Conservation (phyloP, 805 yeast genomes). For the Pichia gijzeniarum region DNA sequence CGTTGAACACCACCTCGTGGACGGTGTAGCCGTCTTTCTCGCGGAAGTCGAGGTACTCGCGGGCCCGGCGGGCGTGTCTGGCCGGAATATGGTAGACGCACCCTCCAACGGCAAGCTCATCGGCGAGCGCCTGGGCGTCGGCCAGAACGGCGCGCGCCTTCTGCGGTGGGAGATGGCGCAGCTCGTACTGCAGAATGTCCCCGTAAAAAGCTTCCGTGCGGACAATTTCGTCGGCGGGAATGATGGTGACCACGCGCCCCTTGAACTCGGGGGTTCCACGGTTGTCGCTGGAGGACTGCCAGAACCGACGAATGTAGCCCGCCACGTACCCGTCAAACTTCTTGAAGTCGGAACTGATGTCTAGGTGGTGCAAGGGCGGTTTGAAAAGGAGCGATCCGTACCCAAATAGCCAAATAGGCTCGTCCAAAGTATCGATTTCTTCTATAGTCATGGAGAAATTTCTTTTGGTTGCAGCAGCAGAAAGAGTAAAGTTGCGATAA, state of each 20-base stretch:
- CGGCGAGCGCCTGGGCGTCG: constrained; percentile 25
- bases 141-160: constrained; percentile 14
- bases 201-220: constrained; percentile 24
- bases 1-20: constrained; percentile 58
- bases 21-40: constrained; percentile 86
- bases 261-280: constrained; percentile 83
- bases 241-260: constrained; percentile 82
- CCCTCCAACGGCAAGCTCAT: constrained; percentile 60
- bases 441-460: too few relatives aligned
- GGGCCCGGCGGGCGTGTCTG: constrained; percentile 52
- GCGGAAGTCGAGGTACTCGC: constrained; percentile 66
- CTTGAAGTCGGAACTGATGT: constrained; percentile 18
- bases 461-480: too few relatives aligned
- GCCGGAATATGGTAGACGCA: constrained; percentile 78
- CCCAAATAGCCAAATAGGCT: constrained; percentile 11
- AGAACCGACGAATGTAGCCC: constrained; percentile 77
- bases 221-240: constrained; percentile 45
- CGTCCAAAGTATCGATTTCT: not conserved
- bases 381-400: constrained; percentile 6
- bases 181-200: constrained; percentile 28
- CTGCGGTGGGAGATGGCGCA: constrained; percentile 11
- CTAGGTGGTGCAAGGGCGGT: constrained; percentile 8
- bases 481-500: too few relatives aligned
- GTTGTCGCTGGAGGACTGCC: constrained; percentile 90
- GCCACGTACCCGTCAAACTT: constrained; percentile 60